Base-by-base conservation (phyloP, 345 rosid species). In the Zanthoxylum bungeanum region DNA sequence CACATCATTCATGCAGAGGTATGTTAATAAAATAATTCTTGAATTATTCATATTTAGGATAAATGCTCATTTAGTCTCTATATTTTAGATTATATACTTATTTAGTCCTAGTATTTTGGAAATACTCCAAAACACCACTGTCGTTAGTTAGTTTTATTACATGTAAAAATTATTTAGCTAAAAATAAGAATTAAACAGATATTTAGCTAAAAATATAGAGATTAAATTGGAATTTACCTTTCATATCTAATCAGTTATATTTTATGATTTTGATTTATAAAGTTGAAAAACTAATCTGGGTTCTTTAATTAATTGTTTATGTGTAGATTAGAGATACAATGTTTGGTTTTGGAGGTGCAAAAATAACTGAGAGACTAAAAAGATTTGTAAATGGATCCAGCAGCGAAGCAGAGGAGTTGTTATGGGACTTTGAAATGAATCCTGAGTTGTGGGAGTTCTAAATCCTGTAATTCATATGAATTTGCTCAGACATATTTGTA, bases 1-100 rank as follows among this genome's bases (percentile, higher is more conserved):
- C 81, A 84, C 40, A 27, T 71, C 10, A 55, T 85, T 34, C 88
- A 78, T 30, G 84, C 82, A 30, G 70, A 83, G 91, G 89, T 85
- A 73, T 37, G 52, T 44, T 40, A 1, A 4, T 9, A 9, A 10
- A 53, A 12, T 42, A 40, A 44, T 7, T 66, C 31, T 16, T 44
- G 7, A 24, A 21, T 44, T 39, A 3, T 11, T 31, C 0, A 5
- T 34, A 0, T 3, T 60, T 7, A n/a, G n/a, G n/a, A n/a, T n/a
- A n/a, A n/a, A n/a, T n/a, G n/a, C n/a, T n/a, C n/a, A n/a, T n/a
- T n/a, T n/a, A n/a, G n/a, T n/a, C n/a, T n/a, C n/a, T n/a, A n/a
- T n/a, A n/a, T n/a, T n/a, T n/a, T n/a, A n/a, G n/a, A n/a, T n/a
- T n/a, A n/a, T n/a, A n/a, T n/a, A n/a, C n/a, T n/a, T n/a, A n/a